A percentile compares a stretch with the other conserved stretches of the same genome.
Evolutionary conservation across 108 stramenopile species (phyloP).

Genomic region (Pseudonitzschia pungens): DNA sequence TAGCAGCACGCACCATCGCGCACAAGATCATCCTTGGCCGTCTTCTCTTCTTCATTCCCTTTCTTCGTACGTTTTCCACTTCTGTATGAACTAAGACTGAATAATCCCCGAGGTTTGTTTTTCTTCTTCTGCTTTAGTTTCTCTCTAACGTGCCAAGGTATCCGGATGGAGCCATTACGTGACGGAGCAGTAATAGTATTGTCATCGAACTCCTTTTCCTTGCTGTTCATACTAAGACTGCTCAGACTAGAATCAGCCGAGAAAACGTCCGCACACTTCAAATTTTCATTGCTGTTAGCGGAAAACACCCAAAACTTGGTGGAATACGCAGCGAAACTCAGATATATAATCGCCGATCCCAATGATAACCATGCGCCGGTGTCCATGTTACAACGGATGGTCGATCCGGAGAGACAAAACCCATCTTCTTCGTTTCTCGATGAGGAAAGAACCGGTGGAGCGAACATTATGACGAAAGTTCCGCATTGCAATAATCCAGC

Average conservation of each 20-base stretch:
- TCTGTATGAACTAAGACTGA: too few species aligned
- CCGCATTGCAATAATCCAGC: not conserved
- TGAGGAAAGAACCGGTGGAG: not conserved
- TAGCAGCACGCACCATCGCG: too few species aligned
- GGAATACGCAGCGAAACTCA: not conserved
- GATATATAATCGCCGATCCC: not conserved
- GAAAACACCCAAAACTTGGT: not conserved
- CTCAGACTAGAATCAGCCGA: not conserved
- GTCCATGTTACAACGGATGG: not conserved
- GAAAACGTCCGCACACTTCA: not conserved
- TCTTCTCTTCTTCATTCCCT: too few species aligned
- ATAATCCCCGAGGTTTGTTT: too few species aligned
- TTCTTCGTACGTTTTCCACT: too few species aligned
- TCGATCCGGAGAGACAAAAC: not conserved
- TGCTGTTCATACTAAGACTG: not conserved
- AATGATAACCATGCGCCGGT: not conserved
- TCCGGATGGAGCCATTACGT: too few species aligned
- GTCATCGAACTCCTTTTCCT: not conserved
- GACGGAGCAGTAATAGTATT: too few species aligned
- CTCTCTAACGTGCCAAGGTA: too few species aligned
- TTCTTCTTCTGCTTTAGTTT: too few species aligned
- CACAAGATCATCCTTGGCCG: too few species aligned
- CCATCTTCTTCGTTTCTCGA: not conserved
- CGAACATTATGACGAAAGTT: not conserved
- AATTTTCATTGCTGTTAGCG: not conserved